Conservation (phyloP, 768 basidiomycete genomes). For the Mycena leptocephala region DNA sequence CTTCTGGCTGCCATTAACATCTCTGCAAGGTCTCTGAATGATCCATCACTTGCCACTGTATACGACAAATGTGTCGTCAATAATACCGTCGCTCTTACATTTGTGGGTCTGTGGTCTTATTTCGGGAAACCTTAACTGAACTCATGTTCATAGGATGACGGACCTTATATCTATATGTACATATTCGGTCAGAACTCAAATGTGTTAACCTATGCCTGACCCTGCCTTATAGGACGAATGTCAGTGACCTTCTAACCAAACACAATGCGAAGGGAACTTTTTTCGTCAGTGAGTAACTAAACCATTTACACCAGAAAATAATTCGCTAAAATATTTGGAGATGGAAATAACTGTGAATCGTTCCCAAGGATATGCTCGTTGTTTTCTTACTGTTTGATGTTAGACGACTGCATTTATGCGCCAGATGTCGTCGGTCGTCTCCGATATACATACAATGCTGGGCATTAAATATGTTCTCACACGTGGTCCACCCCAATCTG, state of each 20-base stretch:
- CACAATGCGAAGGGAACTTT: constrained; percentile 45
- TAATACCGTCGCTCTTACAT: constrained; percentile 33
- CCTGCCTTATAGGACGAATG: neutral
- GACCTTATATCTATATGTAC: constrained; percentile 27
- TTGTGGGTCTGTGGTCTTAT: constrained; percentile 16
- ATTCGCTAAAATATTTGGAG: neutral
- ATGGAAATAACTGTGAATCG: constrained; percentile 38
- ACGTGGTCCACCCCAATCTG: constrained; percentile 50
- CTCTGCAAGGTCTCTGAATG: neutral
- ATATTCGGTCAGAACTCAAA: neutral
- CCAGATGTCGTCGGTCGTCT: constrained; percentile 28
- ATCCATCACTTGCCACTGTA: neutral
- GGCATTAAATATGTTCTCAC: constrained; percentile 50
- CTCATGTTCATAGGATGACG: constrained; percentile 27
- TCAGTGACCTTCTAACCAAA: constrained; percentile 24
- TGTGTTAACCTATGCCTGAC: neutral
- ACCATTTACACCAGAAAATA: neutral
- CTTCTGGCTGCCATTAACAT: neutral
- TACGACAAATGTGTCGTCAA: constrained; percentile 1
- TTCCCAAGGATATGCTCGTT: neutral
- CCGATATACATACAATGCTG: constrained; percentile 39
- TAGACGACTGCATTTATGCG: constrained; percentile 49
- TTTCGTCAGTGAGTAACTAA: constrained; percentile 44
- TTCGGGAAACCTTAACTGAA: neutral
- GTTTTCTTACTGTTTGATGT: neutral